Percentiles rank a stretch among this genome's conserved stretches.
These are phyloP conservation scores for Candida patagonica DNA, from an alignment of 805 yeast species.

Conservation along the genomic window DNA sequence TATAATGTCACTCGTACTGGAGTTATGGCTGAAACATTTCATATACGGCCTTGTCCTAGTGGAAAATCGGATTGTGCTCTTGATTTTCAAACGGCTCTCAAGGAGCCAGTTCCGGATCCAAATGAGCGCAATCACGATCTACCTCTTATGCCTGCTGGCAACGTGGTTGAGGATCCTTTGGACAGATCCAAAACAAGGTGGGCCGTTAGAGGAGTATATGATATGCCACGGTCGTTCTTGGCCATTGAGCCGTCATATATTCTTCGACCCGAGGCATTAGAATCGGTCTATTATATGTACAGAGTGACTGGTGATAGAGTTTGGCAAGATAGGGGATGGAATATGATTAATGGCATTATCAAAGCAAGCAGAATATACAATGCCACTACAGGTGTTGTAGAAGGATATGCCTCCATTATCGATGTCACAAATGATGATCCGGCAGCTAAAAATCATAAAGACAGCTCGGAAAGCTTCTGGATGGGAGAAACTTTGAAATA, in stretches of 20 bases:
- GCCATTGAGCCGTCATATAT: conserved; percentile 31
- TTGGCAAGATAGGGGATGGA: conserved; percentile 50
- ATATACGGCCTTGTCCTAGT: conserved; percentile 24
- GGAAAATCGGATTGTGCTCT: conserved; percentile 7
- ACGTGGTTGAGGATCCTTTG: conserved; percentile 3
- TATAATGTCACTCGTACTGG: conserved; percentile 30
- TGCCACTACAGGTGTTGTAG: conserved; percentile 25
- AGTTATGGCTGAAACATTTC: conserved; percentile 37
- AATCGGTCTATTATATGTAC: conserved; percentile 49
- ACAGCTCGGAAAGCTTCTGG: conserved; percentile 64
- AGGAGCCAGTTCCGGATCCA: too few relatives aligned
- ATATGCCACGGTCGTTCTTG: conserved; percentile 16
- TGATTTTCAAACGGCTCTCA: conserved; percentile 7
- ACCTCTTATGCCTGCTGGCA: conserved; percentile 3
- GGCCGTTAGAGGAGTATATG: conserved; percentile 18
- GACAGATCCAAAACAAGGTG: conserved; percentile 18
- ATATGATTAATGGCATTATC: conserved; percentile 33
- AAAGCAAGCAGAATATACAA: conserved; percentile 18
- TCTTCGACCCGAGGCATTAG: conserved; percentile 54
- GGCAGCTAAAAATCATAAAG: conserved; percentile 52
- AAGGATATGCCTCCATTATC: conserved; percentile 31
- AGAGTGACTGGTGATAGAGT: conserved; percentile 49
- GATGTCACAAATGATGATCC: conserved; percentile 34
- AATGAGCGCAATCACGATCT: not conserved
- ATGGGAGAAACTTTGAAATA: conserved; percentile 87